Evolutionary conservation across 2,329 filamentous ascomycete genomes (phyloP), one percentile per base, ranked within the genome.

Genomic region (Sarocladiaceae sp.): DNA sequence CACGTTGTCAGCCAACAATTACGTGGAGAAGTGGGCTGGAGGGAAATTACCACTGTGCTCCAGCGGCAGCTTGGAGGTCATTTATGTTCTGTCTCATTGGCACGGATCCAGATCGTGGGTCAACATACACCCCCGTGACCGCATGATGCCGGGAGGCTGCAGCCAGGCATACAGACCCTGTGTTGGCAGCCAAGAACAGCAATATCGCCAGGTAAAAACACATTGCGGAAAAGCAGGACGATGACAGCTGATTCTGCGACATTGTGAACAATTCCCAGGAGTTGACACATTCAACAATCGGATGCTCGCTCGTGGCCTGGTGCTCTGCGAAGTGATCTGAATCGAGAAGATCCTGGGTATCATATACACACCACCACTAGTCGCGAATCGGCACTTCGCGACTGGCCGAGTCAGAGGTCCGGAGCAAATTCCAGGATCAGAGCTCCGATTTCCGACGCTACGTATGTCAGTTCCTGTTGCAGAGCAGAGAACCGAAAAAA

Each of bases 61-160:
- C 74, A 29, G 66, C 67, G 39, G 65, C 59, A 17, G 63, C 55
- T 44, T 72, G 67, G 8, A 82, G 59, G 4, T 70, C 66, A 56
- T 77, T 75, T 55, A 82, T 75, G 54, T 76, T 74, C 53, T 65
- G 64, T 50, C 78, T 71, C 37, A 64, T 53, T 6, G 78, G 78
- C 23, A 71, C 66, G 47, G 70, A 65, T 3, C 70, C 70, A 13
- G 71, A 72, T 18, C 49, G 48, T 13, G 54, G 40, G 54, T 70
- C 62, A 52, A 75, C 64, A 17, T 60, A 57, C 39, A 66, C 65
- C 47, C 76, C 75, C 20, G 68, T 67, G 7, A 78, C 57, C 17
- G 66, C 60, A 50, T 62, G 59, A 29, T 56, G 60, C 18, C 53
- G 35, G 47, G 65, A 57, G 40, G 58, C 64, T 48, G 57, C n/a